A percentile compares a stretch with the other conserved stretches of the same genome.
These are phyloP conservation scores for Maudiozyma pseudohumilis DNA, from an alignment of 805 yeast genomes.

Conservation along the genomic window DNA sequence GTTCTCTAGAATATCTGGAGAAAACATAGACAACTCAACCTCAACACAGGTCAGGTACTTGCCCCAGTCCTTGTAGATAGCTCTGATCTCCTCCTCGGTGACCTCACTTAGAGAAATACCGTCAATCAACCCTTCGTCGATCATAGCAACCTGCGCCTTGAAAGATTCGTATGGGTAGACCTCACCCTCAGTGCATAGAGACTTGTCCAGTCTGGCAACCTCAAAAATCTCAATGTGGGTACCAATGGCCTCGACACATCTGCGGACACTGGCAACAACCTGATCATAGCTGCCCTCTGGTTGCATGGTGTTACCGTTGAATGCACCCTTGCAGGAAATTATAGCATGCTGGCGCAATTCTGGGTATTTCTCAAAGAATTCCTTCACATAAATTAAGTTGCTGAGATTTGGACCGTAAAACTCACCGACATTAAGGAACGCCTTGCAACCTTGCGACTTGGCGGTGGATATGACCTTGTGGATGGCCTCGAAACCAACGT, in stretches of 20 bases:
- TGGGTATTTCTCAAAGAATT: conserved; percentile 50
- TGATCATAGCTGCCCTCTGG: conserved; percentile 46
- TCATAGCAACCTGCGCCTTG: conserved; percentile 43
- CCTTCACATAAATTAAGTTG: conserved; percentile 48
- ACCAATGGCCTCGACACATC: conserved; percentile 33
- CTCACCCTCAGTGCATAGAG: conserved; percentile 16
- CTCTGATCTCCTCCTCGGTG: conserved; percentile 46
- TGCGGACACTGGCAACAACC: conserved; percentile 40
- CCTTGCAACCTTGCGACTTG: conserved; percentile 28
- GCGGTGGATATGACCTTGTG: conserved; percentile 38
- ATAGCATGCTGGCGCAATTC: conserved; percentile 45
- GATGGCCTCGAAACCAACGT: conserved; percentile 44
- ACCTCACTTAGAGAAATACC: conserved; percentile 73
- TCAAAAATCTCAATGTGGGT: conserved; percentile 53
- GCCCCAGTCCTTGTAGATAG: conserved; percentile 42
- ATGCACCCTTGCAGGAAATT: conserved; percentile 62
- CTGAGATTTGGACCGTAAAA: conserved; percentile 53
- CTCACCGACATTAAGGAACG: conserved; percentile 63
- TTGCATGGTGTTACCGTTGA: conserved; percentile 26
- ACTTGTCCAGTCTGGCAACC: conserved; percentile 57
- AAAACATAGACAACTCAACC: conserved; percentile 65
- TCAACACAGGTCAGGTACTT: conserved; percentile 60
- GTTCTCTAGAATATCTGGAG: conserved; percentile 49
- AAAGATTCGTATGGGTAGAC: conserved; percentile 44
- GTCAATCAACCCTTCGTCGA: conserved; percentile 54